Conservation (phyloP, 257 asterid species). For the Nemophila menziesii region DNA sequence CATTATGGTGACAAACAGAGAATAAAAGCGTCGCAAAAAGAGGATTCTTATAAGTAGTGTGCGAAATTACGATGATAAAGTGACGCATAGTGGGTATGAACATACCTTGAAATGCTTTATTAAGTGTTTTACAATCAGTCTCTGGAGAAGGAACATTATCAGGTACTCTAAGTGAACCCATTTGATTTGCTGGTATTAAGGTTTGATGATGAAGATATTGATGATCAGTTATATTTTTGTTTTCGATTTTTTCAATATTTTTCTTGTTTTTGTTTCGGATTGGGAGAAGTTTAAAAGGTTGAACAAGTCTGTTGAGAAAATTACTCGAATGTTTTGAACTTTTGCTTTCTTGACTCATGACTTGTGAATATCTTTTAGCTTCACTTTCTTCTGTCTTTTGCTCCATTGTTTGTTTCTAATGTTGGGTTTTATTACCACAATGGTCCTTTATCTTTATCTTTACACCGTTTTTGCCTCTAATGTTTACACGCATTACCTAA, state of each 20-base stretch:
- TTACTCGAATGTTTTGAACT: neutral
- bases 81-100: too few relatives aligned
- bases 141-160: conserved; percentile 49
- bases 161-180: conserved; percentile 53
- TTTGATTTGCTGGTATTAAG: conserved; percentile 4
- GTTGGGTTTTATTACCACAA: too few relatives aligned
- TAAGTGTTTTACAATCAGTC: conserved; percentile 46
- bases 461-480: too few relatives aligned
- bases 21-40: too few relatives aligned
- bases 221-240: neutral
- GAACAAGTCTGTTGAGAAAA: neutral
- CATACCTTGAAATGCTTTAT: conserved; percentile 46
- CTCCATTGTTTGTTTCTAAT: neutral
- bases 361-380: neutral
- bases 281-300: neutral
- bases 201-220: neutral
- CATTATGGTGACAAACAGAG: too few relatives aligned
- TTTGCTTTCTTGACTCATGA: too few relatives aligned
- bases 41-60: too few relatives aligned
- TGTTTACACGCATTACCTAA: too few relatives aligned
- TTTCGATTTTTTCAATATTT: neutral
- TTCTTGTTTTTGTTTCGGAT: too few relatives aligned
- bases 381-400: neutral
- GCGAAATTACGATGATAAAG: too few relatives aligned
- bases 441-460: neutral